These are phyloP conservation scores for Pouteria campechiana DNA, from an alignment of 179 eudicot genomes.

Conservation along the genomic window DNA sequence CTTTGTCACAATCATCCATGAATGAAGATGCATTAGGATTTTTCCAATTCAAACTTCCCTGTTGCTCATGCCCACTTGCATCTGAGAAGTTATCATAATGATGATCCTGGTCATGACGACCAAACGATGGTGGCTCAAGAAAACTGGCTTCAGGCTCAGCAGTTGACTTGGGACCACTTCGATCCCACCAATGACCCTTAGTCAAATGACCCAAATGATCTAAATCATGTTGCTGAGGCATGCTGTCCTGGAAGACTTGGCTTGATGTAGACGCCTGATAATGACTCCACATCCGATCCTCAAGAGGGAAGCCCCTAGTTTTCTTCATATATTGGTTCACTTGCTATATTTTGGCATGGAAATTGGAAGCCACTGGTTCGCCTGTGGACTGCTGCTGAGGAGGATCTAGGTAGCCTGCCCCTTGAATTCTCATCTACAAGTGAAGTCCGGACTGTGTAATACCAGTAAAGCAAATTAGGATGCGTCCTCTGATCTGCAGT, in stretches of 20 bases:
- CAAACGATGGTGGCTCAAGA: too few relatives aligned
- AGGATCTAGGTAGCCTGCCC: slow-evolving; percentile 16
- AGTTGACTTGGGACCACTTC: too few relatives aligned
- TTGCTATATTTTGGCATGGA: slow-evolving; percentile 16
- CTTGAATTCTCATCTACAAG: slow-evolving; percentile 9
- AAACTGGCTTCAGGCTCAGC: too few relatives aligned
- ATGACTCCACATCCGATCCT: slow-evolving; percentile 27
- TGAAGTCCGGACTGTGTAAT: slow-evolving; percentile 46
- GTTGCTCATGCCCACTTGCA: too few relatives aligned
- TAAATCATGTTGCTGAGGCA: slow-evolving; percentile 32
- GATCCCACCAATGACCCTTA: too few relatives aligned
- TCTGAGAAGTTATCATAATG: too few relatives aligned
- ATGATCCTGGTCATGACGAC: too few relatives aligned
- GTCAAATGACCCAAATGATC: too few relatives aligned
- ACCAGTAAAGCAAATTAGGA: slow-evolving; percentile 82
- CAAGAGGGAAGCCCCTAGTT: slow-evolving; percentile 30
- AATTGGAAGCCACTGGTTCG: slow-evolving; percentile 27
- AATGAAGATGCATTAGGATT: too few relatives aligned
- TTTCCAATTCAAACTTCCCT: too few relatives aligned
- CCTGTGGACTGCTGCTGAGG: slow-evolving; percentile 19
- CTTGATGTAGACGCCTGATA: slow-evolving; percentile 67
- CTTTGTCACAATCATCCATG: too few relatives aligned
- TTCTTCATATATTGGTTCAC: slow-evolving; percentile 19
- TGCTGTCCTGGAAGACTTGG: slow-evolving; percentile 35
- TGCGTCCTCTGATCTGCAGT: slow-evolving; percentile 42